phyloP scores from a whole-genome alignment of 257 asterid species.

The Ilex aquifolium region DNA sequence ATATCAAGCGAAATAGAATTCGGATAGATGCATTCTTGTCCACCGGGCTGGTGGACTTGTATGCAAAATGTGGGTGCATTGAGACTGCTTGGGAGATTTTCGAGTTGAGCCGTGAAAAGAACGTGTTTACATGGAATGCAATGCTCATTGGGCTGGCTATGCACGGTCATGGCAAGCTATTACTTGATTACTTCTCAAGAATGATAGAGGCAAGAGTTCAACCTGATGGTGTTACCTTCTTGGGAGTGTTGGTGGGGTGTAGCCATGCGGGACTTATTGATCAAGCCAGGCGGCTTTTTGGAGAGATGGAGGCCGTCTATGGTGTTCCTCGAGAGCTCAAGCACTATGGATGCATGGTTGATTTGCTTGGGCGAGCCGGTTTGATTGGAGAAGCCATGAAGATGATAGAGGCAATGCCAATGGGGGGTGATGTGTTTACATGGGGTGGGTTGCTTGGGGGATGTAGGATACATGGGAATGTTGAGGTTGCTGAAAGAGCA shows the following conservation, averaged over 20 bases:
- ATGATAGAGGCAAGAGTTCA: slow-evolving; percentile 42
- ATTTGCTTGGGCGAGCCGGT: slow-evolving; percentile 79
- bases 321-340: slow-evolving; percentile 61
- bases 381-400: slow-evolving; percentile 53
- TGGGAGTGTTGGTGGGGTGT: slow-evolving; percentile 70
- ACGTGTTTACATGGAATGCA: slow-evolving; percentile 72
- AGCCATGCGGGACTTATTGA: slow-evolving; percentile 70
- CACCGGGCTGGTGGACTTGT: slow-evolving; percentile 75
- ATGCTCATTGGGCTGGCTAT: slow-evolving; percentile 74
- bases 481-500: slow-evolving; percentile 67
- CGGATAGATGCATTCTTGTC: slow-evolving; percentile 49
- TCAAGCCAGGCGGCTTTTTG: slow-evolving; percentile 49
- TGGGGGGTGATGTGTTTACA: slow-evolving; percentile 66
- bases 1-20: slow-evolving; percentile 26
- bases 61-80: slow-evolving; percentile 73
- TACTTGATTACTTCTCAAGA: slow-evolving; percentile 48
- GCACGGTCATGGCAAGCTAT: slow-evolving; percentile 48
- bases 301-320: slow-evolving; percentile 57
- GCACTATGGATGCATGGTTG: slow-evolving; percentile 93
- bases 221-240: slow-evolving; percentile 76
- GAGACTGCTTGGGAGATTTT: slow-evolving; percentile 53
- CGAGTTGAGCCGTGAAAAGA: slow-evolving; percentile 27
- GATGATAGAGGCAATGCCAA: slow-evolving; percentile 70
- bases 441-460: slow-evolving; percentile 99
- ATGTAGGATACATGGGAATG: slow-evolving; percentile 66